Base-by-base conservation (phyloP, 2,329 filamentous ascomycete species). In the Ambrosiella beaveri region DNA sequence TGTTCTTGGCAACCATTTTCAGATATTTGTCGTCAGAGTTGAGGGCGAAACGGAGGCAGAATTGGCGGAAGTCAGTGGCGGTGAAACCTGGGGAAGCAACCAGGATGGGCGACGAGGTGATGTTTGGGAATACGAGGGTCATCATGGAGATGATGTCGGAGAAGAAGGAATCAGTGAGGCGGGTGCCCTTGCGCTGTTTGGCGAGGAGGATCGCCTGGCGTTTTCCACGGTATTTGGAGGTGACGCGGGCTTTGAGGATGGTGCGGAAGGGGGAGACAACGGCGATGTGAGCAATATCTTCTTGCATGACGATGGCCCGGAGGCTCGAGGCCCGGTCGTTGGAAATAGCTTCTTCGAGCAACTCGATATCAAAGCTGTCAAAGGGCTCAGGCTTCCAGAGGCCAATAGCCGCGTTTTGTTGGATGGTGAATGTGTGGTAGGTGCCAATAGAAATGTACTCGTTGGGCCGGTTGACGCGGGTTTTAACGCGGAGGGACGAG, bases 251-350 rank as follows among this genome's bases (percentile, higher is more conserved):
- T 64, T 86, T 84, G 58, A 89, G 70, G 17, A 91, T 77, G 2
- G 86, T 91, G 64, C 88, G 85, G 68, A 85, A 83, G 66, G 88
- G 82, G 2, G 85, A 90, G 58, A 93, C 85, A 19, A 90, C 75
- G 68, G 86, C 91, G 62, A 93, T 86, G 68, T 90, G 88, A 59
- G 88, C 86, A 13, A 86, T 70, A 13, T 86, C 86, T 65, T 97
- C 91, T 65, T 95, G 87, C 85, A 98, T 91, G 27, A 97, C 86
- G 0, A 97, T 84, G 0, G 93, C 91, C 58, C 89, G 88, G 15
- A 95, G 78, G 62, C 91, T 85, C 0, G 88, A 89, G 62, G 86
- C 82, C 65, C 84, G 83, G 63, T 88, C 84, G 2, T 13, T 36
- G 64, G 86, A 81, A 12, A 91, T 77, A 0, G 89, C 85, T 68